phyloP scores from a whole-genome alignment of 176 grass and related monocot genomes.

The Avena sativa region DNA sequence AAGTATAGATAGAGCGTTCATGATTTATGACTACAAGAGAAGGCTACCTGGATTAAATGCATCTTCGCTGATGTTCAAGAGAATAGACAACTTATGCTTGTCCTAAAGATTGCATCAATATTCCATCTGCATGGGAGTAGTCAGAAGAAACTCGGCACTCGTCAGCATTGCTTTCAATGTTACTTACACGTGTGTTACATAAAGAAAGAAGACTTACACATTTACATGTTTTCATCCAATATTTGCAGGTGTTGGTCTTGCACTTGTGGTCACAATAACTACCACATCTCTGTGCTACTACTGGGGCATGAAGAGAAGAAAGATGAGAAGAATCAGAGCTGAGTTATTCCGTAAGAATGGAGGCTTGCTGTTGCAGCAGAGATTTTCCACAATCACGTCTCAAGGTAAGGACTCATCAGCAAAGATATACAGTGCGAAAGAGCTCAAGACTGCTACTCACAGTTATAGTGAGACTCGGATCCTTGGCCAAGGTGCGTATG shows the following conservation, averaged over 20 bases:
- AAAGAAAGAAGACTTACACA: neutral
- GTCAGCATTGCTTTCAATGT: neutral
- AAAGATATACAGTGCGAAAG: no score
- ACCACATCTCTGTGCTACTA: no score
- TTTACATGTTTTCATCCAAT: neutral
- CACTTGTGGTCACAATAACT: conserved; percentile 1
- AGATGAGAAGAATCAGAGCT: no score
- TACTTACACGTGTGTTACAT: neutral
- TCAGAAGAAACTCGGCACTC: neutral
- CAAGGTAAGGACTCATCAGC: no score
- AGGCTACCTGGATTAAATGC: neutral
- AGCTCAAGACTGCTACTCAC: no score
- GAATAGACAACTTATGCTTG: neutral
- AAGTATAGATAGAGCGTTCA: neutral
- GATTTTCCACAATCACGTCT: no score
- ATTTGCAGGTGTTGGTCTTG: conserved; percentile 42
- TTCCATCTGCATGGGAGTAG: neutral
- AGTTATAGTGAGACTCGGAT: no score
- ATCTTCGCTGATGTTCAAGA: neutral
- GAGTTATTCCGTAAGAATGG: no score
- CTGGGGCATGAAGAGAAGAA: no score
- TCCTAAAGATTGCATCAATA: neutral
- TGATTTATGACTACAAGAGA: neutral
- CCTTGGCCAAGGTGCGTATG: no score
- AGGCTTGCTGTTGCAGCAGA: no score